These are phyloP conservation scores for Pelargonium australe DNA, from an alignment of 441 rosid species.

Conservation along the genomic window DNA sequence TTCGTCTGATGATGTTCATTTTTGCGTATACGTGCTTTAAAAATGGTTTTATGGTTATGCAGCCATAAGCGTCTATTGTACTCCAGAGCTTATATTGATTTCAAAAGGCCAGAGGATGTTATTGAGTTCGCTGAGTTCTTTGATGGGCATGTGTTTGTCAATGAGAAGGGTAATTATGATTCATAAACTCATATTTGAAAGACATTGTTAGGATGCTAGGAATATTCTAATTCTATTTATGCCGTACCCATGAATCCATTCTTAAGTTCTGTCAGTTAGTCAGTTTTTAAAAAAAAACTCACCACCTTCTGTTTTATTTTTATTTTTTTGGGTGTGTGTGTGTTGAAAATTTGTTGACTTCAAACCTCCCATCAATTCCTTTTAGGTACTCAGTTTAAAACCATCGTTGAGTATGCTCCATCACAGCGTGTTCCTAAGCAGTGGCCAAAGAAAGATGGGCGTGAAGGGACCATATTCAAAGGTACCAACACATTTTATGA, in stretches of 20 bases:
- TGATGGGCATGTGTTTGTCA: slow-evolving; percentile 70
- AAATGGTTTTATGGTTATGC: slow-evolving; percentile 17
- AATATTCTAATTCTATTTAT: not conserved
- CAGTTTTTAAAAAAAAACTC: too few relatives aligned
- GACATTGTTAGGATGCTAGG: not conserved
- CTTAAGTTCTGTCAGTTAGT: too few relatives aligned
- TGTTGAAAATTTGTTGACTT: not conserved
- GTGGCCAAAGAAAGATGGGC: slow-evolving; percentile 44
- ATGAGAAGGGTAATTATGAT: slow-evolving; percentile 55
- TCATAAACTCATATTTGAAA: not conserved
- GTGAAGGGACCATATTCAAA: slow-evolving; percentile 64
- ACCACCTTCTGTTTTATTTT: too few relatives aligned
- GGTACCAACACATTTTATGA: slow-evolving; percentile 25
- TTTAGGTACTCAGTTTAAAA: slow-evolving; percentile 65
- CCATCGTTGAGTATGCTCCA: slow-evolving; percentile 77
- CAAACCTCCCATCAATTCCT: not conserved
- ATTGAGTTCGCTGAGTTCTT: slow-evolving; percentile 64
- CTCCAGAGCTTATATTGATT: slow-evolving; percentile 66
- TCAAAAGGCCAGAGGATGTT: slow-evolving; percentile 67
- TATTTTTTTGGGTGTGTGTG: too few relatives aligned
- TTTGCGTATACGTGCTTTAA: not conserved
- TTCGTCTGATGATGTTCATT: not conserved
- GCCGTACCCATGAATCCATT: not conserved
- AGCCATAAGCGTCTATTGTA: slow-evolving; percentile 52
- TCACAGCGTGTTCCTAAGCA: slow-evolving; percentile 54